A percentile compares a stretch with the other conserved stretches of the same genome.
Evolutionary conservation across 495 filamentous ascomycete genomes (phyloP).

Genomic region (Hypoxylon perforatum): DNA sequence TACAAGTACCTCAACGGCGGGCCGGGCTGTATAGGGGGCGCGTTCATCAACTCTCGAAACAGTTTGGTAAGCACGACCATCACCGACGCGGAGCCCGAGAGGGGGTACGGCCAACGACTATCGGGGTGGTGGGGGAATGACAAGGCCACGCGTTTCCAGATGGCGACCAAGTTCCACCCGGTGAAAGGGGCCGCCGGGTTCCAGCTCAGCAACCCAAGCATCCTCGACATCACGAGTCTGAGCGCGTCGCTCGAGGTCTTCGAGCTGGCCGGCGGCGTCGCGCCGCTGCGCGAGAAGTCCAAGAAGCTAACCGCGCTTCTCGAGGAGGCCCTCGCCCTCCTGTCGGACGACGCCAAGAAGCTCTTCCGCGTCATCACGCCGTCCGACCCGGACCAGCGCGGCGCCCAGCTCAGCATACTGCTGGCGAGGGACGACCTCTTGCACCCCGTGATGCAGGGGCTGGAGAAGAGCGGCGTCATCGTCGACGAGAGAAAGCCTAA

Average conservation of each 20-base stretch:
- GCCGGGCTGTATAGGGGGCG: constrained; percentile 84
- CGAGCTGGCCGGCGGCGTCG: constrained; percentile 73
- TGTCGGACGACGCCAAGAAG: constrained; percentile 54
- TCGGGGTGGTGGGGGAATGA: constrained; percentile 93
- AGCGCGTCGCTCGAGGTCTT: constrained; percentile 84
- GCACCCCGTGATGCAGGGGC: constrained; percentile 70
- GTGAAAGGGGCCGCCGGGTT: constrained; percentile 75
- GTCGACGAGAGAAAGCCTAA: constrained; percentile 91
- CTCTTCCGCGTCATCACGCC: constrained; percentile 88
- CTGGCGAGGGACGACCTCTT: constrained; percentile 75
- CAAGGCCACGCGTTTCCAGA: constrained; percentile 78
- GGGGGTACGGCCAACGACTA: constrained; percentile 66
- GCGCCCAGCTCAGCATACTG: constrained; percentile 86
- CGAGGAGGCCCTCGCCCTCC: constrained; percentile 70
- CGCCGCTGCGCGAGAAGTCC: constrained; percentile 77
- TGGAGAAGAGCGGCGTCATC: constrained; percentile 78
- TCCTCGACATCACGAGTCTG: constrained; percentile 75
- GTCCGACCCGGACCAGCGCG: constrained; percentile 72
- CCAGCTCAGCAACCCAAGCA: constrained; percentile 75
- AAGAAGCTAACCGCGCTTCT: constrained; percentile 81
- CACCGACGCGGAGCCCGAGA: constrained; percentile 49
- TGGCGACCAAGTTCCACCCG: constrained; percentile 82
- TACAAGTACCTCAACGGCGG: constrained; percentile 98
- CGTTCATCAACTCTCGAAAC: constrained; percentile 87
- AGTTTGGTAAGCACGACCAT: constrained; percentile 60